These are phyloP conservation scores for Eucalyptus cloeziana DNA, from an alignment of 345 rosid genomes.

Conservation along the genomic window DNA sequence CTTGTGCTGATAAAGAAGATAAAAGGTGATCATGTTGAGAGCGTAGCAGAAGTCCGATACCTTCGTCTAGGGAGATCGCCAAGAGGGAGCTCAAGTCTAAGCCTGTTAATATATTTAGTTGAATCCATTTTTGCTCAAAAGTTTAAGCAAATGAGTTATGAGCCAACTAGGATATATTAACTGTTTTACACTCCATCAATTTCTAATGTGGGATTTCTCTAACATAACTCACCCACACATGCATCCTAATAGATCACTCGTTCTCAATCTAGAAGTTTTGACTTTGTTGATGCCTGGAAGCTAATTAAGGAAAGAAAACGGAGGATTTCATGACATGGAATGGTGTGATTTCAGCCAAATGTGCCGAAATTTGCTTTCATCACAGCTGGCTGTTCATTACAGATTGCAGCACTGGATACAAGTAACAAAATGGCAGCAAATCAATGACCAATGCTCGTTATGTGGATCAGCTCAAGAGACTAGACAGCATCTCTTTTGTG, in stretches of 20 bases:
- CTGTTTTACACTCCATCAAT: too few relatives aligned
- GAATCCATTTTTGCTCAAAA: rapidly evolving
- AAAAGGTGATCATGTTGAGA: neutral
- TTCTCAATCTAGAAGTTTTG: neutral
- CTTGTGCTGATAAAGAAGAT: neutral
- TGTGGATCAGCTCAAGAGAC: neutral
- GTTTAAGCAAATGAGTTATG: too few relatives aligned
- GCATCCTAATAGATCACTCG: neutral
- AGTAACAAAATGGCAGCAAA: neutral
- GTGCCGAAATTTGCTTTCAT: neutral
- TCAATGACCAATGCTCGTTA: neutral
- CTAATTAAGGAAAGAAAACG: neutral
- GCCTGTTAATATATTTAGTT: too few relatives aligned
- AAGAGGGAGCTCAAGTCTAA: too few relatives aligned
- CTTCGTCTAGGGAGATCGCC: rapidly evolving
- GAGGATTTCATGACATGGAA: neutral
- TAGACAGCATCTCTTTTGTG: neutral
- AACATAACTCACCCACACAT: too few relatives aligned
- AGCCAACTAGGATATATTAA: rapidly evolving
- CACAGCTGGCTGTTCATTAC: neutral
- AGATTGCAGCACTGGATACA: neutral
- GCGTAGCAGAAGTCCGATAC: rapidly evolving
- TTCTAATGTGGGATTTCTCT: too few relatives aligned
- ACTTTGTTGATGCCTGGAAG: neutral
- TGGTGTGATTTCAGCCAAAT: neutral